Percentiles rank a stretch among this genome's conserved stretches.
Conservation (phyloP, 2,329 filamentous ascomycete genomes). For the Penicillium digitatum region DNA sequence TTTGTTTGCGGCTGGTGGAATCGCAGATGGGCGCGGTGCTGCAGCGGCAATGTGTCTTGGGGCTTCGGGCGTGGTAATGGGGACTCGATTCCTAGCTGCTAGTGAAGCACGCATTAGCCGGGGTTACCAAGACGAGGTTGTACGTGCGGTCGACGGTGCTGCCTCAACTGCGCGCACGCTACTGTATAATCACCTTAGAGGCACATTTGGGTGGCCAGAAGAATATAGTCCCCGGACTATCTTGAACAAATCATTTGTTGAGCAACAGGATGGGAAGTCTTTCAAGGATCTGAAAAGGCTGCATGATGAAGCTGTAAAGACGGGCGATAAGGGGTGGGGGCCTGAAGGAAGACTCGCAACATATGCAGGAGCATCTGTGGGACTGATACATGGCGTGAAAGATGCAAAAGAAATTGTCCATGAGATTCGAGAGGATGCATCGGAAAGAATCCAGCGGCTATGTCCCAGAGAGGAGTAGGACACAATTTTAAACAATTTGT, state of each 20-base stretch:
- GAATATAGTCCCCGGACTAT: slow-evolving; percentile 58
- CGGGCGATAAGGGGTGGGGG: slow-evolving; percentile 48
- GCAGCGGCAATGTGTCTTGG: slow-evolving; percentile 52
- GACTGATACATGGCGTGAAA: slow-evolving; percentile 43
- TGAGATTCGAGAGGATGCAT: slow-evolving; percentile 18
- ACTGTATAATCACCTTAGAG: slow-evolving; percentile 54
- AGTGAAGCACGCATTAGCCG: slow-evolving; percentile 49
- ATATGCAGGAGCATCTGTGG: slow-evolving; percentile 49
- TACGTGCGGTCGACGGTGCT: slow-evolving; percentile 52
- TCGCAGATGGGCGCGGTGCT: slow-evolving; percentile 51
- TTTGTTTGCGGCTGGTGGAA: slow-evolving; percentile 52
- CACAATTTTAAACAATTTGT: not conserved
- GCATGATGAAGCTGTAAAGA: slow-evolving; percentile 42
- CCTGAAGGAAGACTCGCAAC: slow-evolving; percentile 49
- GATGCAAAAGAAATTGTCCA: slow-evolving; percentile 41
- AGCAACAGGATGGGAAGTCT: slow-evolving; percentile 39
- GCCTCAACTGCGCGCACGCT: slow-evolving; percentile 49
- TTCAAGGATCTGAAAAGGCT: slow-evolving; percentile 47
- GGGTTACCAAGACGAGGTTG: slow-evolving; percentile 52
- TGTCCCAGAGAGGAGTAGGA: not conserved
- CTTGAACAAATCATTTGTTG: slow-evolving; percentile 53
- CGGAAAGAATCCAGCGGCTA: slow-evolving; percentile 8
- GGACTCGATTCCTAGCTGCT: slow-evolving; percentile 60
- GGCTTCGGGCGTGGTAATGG: slow-evolving; percentile 56
- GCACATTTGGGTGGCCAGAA: slow-evolving; percentile 58